Percentiles rank a stretch among this genome's conserved stretches.
Evolutionary conservation across 2,329 filamentous ascomycete genomes (phyloP).

Genomic region (Fusarium haematococcum): DNA sequence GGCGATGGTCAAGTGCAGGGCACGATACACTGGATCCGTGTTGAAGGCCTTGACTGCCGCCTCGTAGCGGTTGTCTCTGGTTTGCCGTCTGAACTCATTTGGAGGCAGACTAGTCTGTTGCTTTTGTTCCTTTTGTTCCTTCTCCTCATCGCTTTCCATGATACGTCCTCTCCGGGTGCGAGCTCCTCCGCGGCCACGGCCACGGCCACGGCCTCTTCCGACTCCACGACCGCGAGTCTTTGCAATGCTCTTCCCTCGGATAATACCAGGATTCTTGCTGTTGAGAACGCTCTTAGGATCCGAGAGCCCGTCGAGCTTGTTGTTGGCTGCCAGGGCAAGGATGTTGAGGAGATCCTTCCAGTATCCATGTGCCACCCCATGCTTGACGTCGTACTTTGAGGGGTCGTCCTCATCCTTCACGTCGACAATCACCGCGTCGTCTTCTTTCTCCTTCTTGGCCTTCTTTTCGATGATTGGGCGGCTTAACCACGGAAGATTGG

Average conservation of each 20-base stretch:
- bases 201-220: background rate
- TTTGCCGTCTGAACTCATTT: constrained; percentile 45
- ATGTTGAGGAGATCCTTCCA: constrained; percentile 73
- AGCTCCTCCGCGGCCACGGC: background rate
- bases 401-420: constrained; percentile 52
- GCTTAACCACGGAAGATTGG: constrained; percentile 67
- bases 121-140: background rate
- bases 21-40: constrained; percentile 60
- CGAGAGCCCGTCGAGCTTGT: constrained; percentile 56
- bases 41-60: constrained; percentile 55
- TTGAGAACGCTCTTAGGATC: constrained; percentile 57
- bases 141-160: background rate
- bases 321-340: constrained; percentile 62
- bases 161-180: background rate
- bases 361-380: constrained; percentile 68
- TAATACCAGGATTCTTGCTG: constrained; percentile 44
- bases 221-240: constrained; percentile 15
- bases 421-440: constrained; percentile 50
- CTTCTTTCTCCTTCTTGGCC: constrained; percentile 51
- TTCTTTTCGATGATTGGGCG: constrained; percentile 68
- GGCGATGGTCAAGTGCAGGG: constrained; percentile 64
- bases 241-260: constrained; percentile 33
- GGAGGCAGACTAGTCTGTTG: background rate
- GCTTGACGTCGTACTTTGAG: constrained; percentile 54
- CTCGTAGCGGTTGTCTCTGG: constrained; percentile 55